Conservation (phyloP, 306 rosid genomes). For the Fagus sylvatica region DNA sequence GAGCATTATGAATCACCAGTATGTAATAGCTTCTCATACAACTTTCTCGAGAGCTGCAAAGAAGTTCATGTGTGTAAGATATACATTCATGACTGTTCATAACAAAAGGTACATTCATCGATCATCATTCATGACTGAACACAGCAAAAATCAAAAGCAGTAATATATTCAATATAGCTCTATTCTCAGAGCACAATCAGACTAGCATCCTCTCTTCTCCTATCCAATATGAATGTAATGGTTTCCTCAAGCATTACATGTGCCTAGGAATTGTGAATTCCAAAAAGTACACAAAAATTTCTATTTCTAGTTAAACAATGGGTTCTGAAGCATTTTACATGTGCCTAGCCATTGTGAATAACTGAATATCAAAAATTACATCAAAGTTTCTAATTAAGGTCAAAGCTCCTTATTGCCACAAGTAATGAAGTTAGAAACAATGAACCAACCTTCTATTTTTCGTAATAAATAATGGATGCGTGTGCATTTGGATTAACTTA, state of each 20-base stretch:
- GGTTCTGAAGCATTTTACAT: background rate
- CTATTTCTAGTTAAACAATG: background rate
- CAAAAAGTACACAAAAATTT: background rate
- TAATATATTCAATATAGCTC: background rate
- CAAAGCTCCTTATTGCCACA: background rate
- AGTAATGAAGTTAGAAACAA: background rate
- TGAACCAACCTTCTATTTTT: background rate
- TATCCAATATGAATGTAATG: background rate
- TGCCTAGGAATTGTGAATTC: background rate
- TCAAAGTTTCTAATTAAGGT: background rate
- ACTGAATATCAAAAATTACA: background rate
- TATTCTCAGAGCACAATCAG: background rate
- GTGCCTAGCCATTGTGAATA: background rate
- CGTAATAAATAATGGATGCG: too few relatives aligned
- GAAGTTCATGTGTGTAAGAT: background rate
- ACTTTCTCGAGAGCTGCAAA: background rate
- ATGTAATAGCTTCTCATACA: background rate
- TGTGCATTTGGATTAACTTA: too few relatives aligned
- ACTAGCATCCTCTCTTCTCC: background rate
- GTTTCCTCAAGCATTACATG: background rate
- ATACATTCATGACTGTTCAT: background rate
- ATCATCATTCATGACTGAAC: too few relatives aligned
- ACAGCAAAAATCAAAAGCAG: background rate
- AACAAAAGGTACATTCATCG: background rate
- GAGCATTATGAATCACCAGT: background rate